Evolutionary conservation across 176 grass and related monocot species (phyloP), one percentile per base, ranked within the genome.

Genomic region (Avena atlantica): DNA sequence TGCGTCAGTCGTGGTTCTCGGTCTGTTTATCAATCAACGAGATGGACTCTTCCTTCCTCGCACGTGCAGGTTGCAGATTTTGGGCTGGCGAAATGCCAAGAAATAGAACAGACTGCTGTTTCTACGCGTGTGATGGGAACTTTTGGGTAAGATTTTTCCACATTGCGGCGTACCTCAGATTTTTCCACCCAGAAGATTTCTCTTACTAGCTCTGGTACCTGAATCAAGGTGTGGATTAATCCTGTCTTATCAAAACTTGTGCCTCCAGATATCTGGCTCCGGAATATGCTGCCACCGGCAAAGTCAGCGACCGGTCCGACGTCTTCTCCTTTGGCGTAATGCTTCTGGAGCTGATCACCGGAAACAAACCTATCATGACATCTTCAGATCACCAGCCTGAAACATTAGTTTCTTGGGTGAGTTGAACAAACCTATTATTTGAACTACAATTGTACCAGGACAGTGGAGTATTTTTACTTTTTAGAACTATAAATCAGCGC

Each of bases 261-360:
- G 31, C 76, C 29, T 81, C 23, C 84, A 97, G 95, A 84, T 97
- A 97, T 75, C 44, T 97, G 69, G 92, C 95, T 56, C 95, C 95
- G 52, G 95, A 97, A 77, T 97, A 97, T 21, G 89, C 64, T 78
- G 87, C 61, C 50, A 93, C 92, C 49, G 95, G 95, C 82, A 94
- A 93, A 82, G 85, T 97, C 5, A 93, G 29, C 23, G 95, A 94
- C 58, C 84, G 85, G 23, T 97, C 95, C n/a, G 92, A 97, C 86
- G 95, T 97, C 50, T 97, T 89, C 76, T 97, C 95, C 77, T 94
- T 94, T 68, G 95, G 95, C 36, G 92, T 97, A 7, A 90, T 97
- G 95, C 83, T 97, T 77, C 85, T 97, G 70, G 95, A 94, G 45
- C 85, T 97, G 48, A 93, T 97, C 67, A 90, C 92, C 8, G 95